Conservation (phyloP, 768 basidiomycete species). For the Calocybe cyanea region DNA sequence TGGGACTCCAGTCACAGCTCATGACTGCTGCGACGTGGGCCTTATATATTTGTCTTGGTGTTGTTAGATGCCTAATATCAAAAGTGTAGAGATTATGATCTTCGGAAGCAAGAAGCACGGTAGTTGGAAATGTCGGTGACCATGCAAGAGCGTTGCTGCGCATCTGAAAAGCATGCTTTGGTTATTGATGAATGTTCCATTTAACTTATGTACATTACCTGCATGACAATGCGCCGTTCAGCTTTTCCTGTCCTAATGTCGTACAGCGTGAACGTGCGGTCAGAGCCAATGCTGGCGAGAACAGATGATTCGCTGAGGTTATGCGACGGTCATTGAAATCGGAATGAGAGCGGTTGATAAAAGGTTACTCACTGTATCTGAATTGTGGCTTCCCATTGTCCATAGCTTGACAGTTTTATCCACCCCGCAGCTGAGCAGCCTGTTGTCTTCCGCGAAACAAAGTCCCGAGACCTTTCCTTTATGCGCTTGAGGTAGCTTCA, state of each 20-base stretch:
- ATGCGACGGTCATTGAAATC: conserved; percentile 6
- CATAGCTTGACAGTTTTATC: conserved; percentile 84
- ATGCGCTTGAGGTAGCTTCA: conserved; percentile 67
- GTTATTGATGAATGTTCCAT: no score
- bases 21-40: conserved; percentile 96
- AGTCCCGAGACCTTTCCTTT: conserved; percentile 84
- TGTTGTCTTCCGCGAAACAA: conserved; percentile 62
- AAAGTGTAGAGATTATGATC: conserved; percentile 99
- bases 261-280: conserved; percentile 93
- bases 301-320: conserved; percentile 93
- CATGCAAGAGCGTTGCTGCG: conserved; percentile 86
- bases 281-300: conserved; percentile 91
- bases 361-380: conserved; percentile 30
- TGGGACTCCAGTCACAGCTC: conserved; percentile 97
- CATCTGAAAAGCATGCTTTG: no score
- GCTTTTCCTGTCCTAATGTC: conserved; percentile 97
- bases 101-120: conserved; percentile 92
- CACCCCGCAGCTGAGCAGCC: conserved; percentile 75
- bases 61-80: conserved; percentile 80
- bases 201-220: no score
- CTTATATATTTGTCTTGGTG: conserved; percentile 92
- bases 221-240: conserved; percentile 87
- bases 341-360: background rate
- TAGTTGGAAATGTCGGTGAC: conserved; percentile 95
- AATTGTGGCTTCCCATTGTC: conserved; percentile 39